A percentile compares a stretch with the other conserved stretches of the same genome.
These are phyloP conservation scores for Pichia thaimueangensis DNA, from an alignment of 805 yeast species.

Conservation along the genomic window DNA sequence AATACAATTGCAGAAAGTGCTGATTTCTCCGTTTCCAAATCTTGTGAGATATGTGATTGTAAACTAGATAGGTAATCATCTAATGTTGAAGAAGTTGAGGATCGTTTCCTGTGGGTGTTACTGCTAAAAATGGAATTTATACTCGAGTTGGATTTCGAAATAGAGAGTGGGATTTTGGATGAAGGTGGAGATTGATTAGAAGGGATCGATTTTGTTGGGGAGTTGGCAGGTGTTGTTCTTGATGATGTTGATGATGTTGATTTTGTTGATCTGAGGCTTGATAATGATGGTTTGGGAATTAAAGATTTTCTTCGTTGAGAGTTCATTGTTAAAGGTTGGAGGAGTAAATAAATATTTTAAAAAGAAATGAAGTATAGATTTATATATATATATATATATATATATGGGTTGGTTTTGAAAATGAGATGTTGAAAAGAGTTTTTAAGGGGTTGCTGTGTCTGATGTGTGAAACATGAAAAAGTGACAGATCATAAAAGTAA, in stretches of 20 bases:
- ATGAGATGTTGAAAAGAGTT: no score
- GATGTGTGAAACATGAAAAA: no score
- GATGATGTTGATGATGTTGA: constrained; percentile 3
- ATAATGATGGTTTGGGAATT: constrained; percentile 5
- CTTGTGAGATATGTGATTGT: constrained; percentile 3
- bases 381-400: no score
- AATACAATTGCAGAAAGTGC: neutral
- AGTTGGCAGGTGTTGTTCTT: constrained; percentile 5
- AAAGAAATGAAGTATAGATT: no score
- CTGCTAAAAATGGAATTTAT: neutral
- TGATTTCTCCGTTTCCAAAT: constrained; percentile 3
- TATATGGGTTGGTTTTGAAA: no score
- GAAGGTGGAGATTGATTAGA: neutral
- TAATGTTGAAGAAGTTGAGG: neutral
- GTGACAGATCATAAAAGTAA: no score
- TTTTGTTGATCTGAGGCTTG: neutral
- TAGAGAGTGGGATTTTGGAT: constrained; percentile 6
- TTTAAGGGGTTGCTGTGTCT: no score
- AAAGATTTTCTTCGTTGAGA: constrained; percentile 7
- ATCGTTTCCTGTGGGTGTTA: neutral
- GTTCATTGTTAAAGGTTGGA: neutral
- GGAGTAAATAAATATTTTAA: no score
- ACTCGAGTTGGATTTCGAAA: neutral
- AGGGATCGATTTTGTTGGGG: constrained; percentile 1
- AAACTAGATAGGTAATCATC: constrained; percentile 4